Conservation (phyloP, 1,284 basidiomycete genomes). For the Cryptococcus deneoformans region DNA sequence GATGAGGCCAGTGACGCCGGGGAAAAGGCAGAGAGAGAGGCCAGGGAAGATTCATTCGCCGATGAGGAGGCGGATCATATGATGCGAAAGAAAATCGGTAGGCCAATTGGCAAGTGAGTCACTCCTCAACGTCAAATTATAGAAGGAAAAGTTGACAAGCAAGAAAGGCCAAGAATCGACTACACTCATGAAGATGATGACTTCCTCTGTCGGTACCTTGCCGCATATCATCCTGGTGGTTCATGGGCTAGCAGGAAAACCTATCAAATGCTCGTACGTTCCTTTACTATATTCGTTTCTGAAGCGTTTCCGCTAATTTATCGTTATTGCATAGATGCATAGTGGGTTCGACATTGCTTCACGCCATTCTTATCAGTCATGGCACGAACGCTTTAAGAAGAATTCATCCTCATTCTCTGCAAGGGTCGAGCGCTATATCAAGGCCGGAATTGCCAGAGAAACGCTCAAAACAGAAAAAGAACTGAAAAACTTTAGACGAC, state of each 20-base stretch:
- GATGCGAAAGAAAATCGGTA: conserved; percentile 27
- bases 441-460: conserved; percentile 17
- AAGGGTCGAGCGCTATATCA: conserved; percentile 18
- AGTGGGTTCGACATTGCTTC: too few species aligned
- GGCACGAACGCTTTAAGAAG: conserved; percentile 46
- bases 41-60: too few species aligned
- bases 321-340: too few species aligned
- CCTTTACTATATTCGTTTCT: not conserved
- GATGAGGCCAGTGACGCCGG: too few species aligned
- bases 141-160: not conserved
- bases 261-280: conserved; percentile 30
- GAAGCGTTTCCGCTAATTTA: too few species aligned
- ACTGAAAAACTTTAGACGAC: conserved; percentile 7
- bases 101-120: conserved; percentile 40
- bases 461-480: conserved; percentile 31
- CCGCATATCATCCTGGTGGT: conserved; percentile 23
- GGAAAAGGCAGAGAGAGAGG: too few species aligned
- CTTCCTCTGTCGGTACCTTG: conserved; percentile 41
- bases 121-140: not conserved
- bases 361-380: conserved; percentile 38
- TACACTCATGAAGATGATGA: conserved; percentile 43
- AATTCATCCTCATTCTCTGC: conserved; percentile 18
- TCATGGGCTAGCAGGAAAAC: conserved; percentile 39
- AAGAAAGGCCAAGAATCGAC: conserved; percentile 31
- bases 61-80: conserved; percentile 17